phyloP scores from a whole-genome alignment of 202 grass and related monocot species.

The Bolboschoenoplectus hybrid region DNA sequence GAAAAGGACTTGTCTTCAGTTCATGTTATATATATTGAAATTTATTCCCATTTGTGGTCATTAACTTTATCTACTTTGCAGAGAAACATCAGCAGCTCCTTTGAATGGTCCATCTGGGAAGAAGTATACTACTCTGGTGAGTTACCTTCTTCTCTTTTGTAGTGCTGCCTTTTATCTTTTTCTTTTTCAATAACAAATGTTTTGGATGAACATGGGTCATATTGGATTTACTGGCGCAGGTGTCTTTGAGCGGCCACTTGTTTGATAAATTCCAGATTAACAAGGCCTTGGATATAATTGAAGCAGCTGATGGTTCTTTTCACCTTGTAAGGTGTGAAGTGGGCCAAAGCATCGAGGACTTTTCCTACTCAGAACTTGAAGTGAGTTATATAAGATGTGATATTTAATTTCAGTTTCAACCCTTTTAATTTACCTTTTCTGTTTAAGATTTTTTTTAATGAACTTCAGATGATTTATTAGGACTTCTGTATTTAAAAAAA shows the following conservation, averaged over 20 bases:
- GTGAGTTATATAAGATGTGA: constrained; percentile 53
- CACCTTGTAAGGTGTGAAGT: constrained; percentile 76
- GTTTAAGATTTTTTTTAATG: constrained; percentile 13
- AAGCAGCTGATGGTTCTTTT: constrained; percentile 78
- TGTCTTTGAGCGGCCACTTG: constrained; percentile 91
- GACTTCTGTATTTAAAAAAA: constrained; percentile 30
- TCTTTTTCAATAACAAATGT: constrained; percentile 28
- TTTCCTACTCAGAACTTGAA: constrained; percentile 93
- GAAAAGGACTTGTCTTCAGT: not conserved
- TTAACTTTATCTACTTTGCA: constrained; percentile 47
- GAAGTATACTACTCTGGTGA: constrained; percentile 82
- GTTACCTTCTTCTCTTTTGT: constrained; percentile 37
- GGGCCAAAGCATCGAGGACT: constrained; percentile 74
- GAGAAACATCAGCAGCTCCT: constrained; percentile 59
- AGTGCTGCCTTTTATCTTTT: constrained; percentile 33
- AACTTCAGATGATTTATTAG: not conserved
- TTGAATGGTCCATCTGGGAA: constrained; percentile 57
- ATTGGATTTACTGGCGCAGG: constrained; percentile 50
- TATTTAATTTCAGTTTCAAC: constrained; percentile 2
- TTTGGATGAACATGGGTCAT: not conserved
- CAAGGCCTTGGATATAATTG: constrained; percentile 94
- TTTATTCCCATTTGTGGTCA: not conserved
- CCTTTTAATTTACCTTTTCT: not conserved
- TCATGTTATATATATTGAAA: constrained; percentile 11
- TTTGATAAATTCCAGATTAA: constrained; percentile 99